Evolutionary conservation across 768 basidiomycete genomes (phyloP), one percentile per base, ranked within the genome.

Genomic region (Calocybe cyanea): DNA sequence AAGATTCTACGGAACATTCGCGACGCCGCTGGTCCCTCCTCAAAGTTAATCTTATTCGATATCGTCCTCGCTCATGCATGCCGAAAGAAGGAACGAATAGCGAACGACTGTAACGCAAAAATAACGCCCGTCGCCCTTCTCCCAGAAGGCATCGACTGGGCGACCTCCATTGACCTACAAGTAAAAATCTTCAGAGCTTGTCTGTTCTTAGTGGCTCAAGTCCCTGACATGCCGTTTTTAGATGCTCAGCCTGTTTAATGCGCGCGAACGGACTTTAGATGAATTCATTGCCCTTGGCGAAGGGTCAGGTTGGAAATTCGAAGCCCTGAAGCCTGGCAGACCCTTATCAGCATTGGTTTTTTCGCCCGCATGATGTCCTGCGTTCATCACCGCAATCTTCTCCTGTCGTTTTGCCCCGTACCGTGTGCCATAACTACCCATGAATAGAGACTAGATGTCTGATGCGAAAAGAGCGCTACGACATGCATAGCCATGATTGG

Each of bases 231-330:
- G n/a, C 2, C 7, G 11, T 38, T 38, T 2, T 10, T 15, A 51
- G 50, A 51, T 51, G 50, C 23, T 51, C 28, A 46, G 30, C 23
- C 28, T 51, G 7, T 33, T 51, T n/a, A 46, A 51, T n/a, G 45
- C 40, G 5, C 28, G 43, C 20, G 50, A 51, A 30, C 40, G 50
- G 3, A 51, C 41, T 7, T 23, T 38, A 18, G 40, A 51, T 17
- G 41, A 51, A 40, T 51, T 51, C 23, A 38, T 24, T 10, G 31
- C 17, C 7, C 38, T 46, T 25, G 40, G 45, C 14, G 24, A 11
- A 21, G 19, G 36, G 14, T 11, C 37, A 3, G 45, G 45, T 14
- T 51, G 50, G 50, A 24, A 46, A 23, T 43, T 43, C 3, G 41
- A 43, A 35, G 25, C 25, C 25, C 25, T 28, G 25, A 40, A 40